These are phyloP conservation scores for Glycyrrhiza uralensis DNA, from an alignment of 306 rosid species.

Conservation along the genomic window DNA sequence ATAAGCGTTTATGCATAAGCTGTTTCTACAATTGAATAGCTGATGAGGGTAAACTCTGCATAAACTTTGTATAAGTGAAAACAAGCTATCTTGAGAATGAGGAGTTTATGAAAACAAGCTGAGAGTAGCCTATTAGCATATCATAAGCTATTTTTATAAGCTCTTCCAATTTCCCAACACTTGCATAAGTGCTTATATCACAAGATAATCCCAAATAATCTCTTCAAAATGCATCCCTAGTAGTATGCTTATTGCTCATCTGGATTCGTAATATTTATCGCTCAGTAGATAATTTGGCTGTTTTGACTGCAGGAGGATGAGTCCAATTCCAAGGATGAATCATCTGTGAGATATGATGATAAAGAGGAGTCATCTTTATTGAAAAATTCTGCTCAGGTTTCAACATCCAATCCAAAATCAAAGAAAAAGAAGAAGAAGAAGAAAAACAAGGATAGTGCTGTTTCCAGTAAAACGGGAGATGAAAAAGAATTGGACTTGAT, in stretches of 20 bases:
- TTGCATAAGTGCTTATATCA: too few relatives aligned
- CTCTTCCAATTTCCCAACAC: too few relatives aligned
- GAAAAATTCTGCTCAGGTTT: conserved; percentile 31
- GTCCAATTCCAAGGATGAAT: conserved; percentile 18
- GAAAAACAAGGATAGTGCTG: conserved; percentile 58
- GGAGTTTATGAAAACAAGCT: too few relatives aligned
- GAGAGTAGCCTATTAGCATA: too few relatives aligned
- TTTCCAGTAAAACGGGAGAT: conserved; percentile 30
- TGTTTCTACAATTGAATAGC: too few relatives aligned
- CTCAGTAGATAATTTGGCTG: not conserved
- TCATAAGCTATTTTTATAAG: too few relatives aligned
- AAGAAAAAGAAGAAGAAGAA: conserved; percentile 95
- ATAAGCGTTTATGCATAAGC: too few relatives aligned
- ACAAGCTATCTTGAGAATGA: too few relatives aligned
- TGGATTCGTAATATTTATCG: not conserved
- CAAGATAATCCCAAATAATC: too few relatives aligned
- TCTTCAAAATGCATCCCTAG: too few relatives aligned
- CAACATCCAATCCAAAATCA: conserved; percentile 48
- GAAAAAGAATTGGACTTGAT: conserved; percentile 57
- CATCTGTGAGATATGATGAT: conserved; percentile 9
- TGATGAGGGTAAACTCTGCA: too few relatives aligned
- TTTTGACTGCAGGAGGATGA: conserved; percentile 51
- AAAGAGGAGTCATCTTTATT: conserved; percentile 24
- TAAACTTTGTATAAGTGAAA: too few relatives aligned
- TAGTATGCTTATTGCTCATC: not conserved